Conservation (phyloP, 1,139 yeast species). For the Debaryomyces coudertii region DNA sequence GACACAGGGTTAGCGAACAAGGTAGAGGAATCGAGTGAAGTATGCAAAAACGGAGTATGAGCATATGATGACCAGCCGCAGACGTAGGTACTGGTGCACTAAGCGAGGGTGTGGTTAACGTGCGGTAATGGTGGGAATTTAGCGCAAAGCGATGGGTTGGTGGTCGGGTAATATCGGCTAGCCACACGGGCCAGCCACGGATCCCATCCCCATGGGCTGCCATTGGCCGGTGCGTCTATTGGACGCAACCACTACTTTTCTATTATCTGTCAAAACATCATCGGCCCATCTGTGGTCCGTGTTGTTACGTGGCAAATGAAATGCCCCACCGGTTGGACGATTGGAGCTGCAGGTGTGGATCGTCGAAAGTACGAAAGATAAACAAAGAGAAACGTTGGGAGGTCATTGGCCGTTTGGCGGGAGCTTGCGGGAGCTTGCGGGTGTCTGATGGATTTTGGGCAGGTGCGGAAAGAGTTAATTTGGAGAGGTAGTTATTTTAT, state of each 20-base stretch:
- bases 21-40: background rate
- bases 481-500: too few species aligned
- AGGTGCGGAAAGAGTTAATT: too few species aligned
- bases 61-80: background rate
- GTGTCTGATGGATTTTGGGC: too few species aligned
- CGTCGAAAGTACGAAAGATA: background rate
- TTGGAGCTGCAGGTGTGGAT: conserved; percentile 2
- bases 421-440: too few species aligned
- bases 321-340: conserved; percentile 1
- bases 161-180: conserved; percentile 1
- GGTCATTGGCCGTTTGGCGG: background rate
- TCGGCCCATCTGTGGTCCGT: background rate
- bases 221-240: background rate
- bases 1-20: background rate
- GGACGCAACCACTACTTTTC: conserved; percentile 2
- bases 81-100: background rate
- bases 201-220: background rate
- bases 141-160: background rate
- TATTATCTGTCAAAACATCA: conserved; percentile 1
- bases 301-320: background rate
- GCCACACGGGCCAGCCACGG: background rate
- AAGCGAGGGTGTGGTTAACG: conserved; percentile 1
- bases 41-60: conserved; percentile 2
- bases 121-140: background rate
- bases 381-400: background rate